These are phyloP conservation scores for Phalaenopsis equestris DNA, from an alignment of 106 monocot species.

Conservation along the genomic window DNA sequence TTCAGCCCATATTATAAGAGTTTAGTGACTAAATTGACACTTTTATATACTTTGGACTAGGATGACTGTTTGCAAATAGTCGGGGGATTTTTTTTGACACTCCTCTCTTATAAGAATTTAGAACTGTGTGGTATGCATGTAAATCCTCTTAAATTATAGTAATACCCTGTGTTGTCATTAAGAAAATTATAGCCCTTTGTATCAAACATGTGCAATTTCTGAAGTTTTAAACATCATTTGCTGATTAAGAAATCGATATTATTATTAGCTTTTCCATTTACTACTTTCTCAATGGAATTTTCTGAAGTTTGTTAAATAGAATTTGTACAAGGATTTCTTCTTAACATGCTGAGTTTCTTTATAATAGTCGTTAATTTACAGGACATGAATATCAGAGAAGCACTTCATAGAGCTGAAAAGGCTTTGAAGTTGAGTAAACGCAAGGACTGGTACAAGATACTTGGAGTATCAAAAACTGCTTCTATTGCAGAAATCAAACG, in stretches of 20 bases:
- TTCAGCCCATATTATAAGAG: no score
- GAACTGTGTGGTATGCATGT: no score
- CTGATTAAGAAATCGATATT: not conserved
- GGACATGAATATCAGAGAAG: slow-evolving; percentile 84
- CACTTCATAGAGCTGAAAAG: slow-evolving; percentile 82
- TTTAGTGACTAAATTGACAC: no score
- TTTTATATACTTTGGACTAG: no score
- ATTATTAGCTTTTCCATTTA: not conserved
- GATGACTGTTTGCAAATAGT: no score
- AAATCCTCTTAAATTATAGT: no score
- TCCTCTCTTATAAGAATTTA: no score
- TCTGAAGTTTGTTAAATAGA: not conserved
- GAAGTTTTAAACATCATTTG: not conserved
- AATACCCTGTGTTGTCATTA: no score
- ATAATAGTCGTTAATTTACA: slow-evolving; percentile 17
- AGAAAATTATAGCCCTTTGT: not conserved
- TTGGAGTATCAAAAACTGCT: slow-evolving; percentile 76
- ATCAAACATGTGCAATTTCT: not conserved
- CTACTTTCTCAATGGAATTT: not conserved
- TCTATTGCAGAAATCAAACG: slow-evolving; percentile 85
- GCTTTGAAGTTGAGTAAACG: slow-evolving; percentile 82
- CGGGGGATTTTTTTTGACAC: no score
- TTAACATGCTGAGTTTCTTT: not conserved
- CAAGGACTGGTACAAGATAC: slow-evolving; percentile 97
- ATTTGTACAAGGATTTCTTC: not conserved